Base-by-base conservation (phyloP, 2,329 filamentous ascomycete genomes). In the Penicillium sp. region DNA sequence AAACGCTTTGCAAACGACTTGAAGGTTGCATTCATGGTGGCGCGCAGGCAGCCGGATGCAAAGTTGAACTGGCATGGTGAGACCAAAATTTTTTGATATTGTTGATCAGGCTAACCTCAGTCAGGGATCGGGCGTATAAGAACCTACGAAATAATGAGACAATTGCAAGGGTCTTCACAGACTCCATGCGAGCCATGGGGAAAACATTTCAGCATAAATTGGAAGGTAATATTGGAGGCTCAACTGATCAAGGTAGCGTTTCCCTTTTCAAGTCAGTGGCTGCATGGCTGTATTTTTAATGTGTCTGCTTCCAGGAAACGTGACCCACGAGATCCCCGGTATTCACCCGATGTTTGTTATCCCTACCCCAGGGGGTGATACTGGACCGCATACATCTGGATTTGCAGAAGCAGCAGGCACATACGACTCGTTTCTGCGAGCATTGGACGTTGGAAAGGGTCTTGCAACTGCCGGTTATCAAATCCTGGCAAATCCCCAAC, bases 271-370 rank as follows among this genome's bases (percentile, higher is more conserved):
- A 42, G n/a, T 10, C n/a, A 19, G n/a, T 39, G 3, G 31, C n/a
- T 42, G 14, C 14, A 29, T 54, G 6, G 10, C 27, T 27, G 10
- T 31, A 44, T 16, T 9, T 47, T 16, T 47, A 19, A 47, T 47
- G 3, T 39, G 35, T 39, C 35, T 47, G 10, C 26, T n/a, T 31
- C 13, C 19, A 47, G 54, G 54, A n/a, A 56, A 56, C 19, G 49
- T 56, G 1, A 53, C 43, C 43, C 47, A 56, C 37, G 49, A 21
- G 13, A 44, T 51, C 24, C 54, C 54, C 3, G 43, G 49, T 24
- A 35, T 56, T 13, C 54, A 56, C 22, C 45, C 54, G 3, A 33
- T 42, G 19, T 56, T 56, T 47, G 33, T 35, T n/a, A 56, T 56
- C 13, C 49, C 49, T 8, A 52, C 49, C 10, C 49, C 54, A 4